Conservation (phyloP, 2,329 filamentous ascomycete genomes). For the Spiromastix sp. region DNA sequence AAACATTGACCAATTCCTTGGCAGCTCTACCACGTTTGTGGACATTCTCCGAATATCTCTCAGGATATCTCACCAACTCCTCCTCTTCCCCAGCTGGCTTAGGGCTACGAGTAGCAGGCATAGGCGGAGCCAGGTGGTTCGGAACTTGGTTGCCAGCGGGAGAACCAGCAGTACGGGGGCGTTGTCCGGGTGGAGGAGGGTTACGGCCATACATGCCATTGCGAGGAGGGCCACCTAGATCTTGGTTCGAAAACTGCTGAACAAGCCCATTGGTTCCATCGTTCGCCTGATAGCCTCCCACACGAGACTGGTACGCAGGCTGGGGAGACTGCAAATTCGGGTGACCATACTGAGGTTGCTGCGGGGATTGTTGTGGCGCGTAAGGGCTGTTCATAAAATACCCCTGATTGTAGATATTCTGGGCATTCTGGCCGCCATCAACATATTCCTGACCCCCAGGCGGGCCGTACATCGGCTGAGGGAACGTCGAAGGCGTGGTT, state of each 20-base stretch:
- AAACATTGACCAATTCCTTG: slow-evolving; percentile 58
- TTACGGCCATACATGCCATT: slow-evolving; percentile 60
- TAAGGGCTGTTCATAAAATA: slow-evolving; percentile 58
- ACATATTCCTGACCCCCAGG: slow-evolving; percentile 52
- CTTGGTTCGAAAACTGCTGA: slow-evolving; percentile 95
- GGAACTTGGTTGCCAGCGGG: slow-evolving; percentile 45
- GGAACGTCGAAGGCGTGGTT: slow-evolving; percentile 90
- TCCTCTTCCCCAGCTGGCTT: slow-evolving; percentile 50
- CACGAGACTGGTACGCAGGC: slow-evolving; percentile 40
- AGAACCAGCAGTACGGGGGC: slow-evolving; percentile 75
- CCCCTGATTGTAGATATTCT: slow-evolving; percentile 33
- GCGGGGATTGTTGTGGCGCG: slow-evolving; percentile 28
- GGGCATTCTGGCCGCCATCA: slow-evolving; percentile 32
- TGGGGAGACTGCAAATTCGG: slow-evolving; percentile 47
- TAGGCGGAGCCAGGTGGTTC: slow-evolving; percentile 58
- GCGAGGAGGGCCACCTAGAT: slow-evolving; percentile 65
- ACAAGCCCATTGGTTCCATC: slow-evolving; percentile 85
- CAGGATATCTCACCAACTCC: slow-evolving; percentile 68
- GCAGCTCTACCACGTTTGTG: slow-evolving; percentile 60
- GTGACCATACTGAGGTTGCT: slow-evolving; percentile 45
- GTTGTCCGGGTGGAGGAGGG: slow-evolving; percentile 55
- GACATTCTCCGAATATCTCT: slow-evolving; percentile 80
- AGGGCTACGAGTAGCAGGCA: slow-evolving; percentile 47
- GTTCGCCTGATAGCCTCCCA: slow-evolving; percentile 46
- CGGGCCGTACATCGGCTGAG: slow-evolving; percentile 69